Evolutionary conservation across 495 filamentous ascomycete species (phyloP), one percentile per base, ranked within the genome.

Genomic region (Chaetomium cochliodes): DNA sequence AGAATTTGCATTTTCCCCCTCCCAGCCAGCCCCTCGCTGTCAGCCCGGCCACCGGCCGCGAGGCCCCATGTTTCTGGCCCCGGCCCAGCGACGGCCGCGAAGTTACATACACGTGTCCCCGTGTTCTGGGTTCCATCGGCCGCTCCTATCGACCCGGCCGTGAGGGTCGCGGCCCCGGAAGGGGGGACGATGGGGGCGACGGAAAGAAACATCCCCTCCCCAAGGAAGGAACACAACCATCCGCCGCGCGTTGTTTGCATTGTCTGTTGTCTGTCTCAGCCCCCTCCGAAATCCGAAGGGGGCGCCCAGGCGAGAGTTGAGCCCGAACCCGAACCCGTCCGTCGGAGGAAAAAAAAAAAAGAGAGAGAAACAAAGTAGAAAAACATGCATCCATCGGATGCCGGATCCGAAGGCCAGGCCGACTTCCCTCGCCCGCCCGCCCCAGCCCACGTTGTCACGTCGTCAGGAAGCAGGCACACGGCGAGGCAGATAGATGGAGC

Each of bases 181-280:
- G n/a, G 44, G 44, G 15, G 11, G 39, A 41, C 0, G 13, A 15
- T 9, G 13, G 50, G 11, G 9, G 2, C 16, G 13, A n/a, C n/a
- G 13, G 50, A 30, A 13, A 18, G 50, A 52, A 52, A 28, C 25
- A 26, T 18, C 23, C 5, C 13, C 3, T 9, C 5, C 4, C 3
- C 49, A 8, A 30, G n/a, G n/a, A n/a, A 13, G 22, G 16, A 30
- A 52, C 12, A 28, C 22, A 52, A 25, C 20, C 46, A 52, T 52
- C 50, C 50, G n/a, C n/a, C n/a, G n/a, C n/a, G 25, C 25, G 12
- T 52, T 52, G 50, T 52, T 52, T 52, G 50, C 25, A 12, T 52
- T 52, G 23, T n/a, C n/a, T n/a, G n/a, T n/a, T n/a, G n/a, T n/a
- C n/a, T n/a, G n/a, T 37, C 33, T 37, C 33, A 37, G 33, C 33